These are phyloP conservation scores for Inga leiocalycina DNA, from an alignment of 306 rosid species.

Conservation along the genomic window DNA sequence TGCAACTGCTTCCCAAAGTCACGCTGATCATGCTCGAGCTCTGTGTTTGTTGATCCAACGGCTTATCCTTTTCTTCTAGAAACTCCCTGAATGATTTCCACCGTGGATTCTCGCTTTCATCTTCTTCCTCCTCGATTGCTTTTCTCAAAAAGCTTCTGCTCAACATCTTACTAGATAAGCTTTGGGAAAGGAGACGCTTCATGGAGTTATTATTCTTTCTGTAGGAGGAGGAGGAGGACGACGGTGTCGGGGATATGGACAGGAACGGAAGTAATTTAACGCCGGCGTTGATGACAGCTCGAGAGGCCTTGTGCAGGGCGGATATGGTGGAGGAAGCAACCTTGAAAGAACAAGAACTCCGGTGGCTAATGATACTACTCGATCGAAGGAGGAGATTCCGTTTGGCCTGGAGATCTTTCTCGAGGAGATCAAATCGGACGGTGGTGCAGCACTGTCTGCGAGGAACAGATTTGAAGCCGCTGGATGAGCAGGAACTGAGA, in stretches of 20 bases:
- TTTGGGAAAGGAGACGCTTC: slow-evolving; percentile 42
- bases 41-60: slow-evolving; percentile 35
- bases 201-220: slow-evolving; percentile 1
- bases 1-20: slow-evolving; percentile 8
- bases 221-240: not conserved
- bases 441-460: slow-evolving; percentile 75
- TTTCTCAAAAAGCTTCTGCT: slow-evolving; percentile 55
- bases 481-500: slow-evolving; percentile 75
- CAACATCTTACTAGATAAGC: slow-evolving; percentile 59
- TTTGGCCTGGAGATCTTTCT: slow-evolving; percentile 42
- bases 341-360: slow-evolving; percentile 22
- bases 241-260: not conserved
- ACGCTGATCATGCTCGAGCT: not conserved
- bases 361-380: not conserved
- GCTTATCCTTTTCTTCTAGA: slow-evolving; percentile 25
- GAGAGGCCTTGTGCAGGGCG: slow-evolving; percentile 63
- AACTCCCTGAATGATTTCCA: slow-evolving; percentile 47
- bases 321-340: slow-evolving; percentile 39
- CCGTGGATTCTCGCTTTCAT: not conserved
- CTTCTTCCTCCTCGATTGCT: slow-evolving; percentile 8
- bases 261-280: slow-evolving; percentile 51
- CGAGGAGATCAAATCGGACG: slow-evolving; percentile 48
- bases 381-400: slow-evolving; percentile 7
- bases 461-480: slow-evolving; percentile 77
- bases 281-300: slow-evolving; percentile 55